Conservation (phyloP, 148 eudicot genomes). For the Hydrangea macrophylla region DNA sequence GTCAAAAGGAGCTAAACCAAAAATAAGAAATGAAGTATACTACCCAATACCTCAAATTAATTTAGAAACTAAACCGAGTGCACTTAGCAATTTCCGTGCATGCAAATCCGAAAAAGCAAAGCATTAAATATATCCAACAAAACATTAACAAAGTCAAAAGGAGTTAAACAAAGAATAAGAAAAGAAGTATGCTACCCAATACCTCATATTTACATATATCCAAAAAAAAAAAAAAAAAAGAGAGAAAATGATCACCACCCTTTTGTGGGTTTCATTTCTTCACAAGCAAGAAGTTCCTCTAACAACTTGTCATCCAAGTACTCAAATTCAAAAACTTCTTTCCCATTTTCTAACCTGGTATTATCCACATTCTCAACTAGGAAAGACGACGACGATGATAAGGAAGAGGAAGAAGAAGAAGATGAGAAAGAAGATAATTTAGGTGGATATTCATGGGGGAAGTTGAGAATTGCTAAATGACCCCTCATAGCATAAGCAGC, state of each 20-base stretch:
- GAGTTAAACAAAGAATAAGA: too few species aligned
- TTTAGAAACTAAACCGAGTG: too few species aligned
- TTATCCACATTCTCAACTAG: not conserved
- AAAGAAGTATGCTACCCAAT: too few species aligned
- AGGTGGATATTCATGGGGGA: slow-evolving; percentile 24
- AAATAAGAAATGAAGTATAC: too few species aligned
- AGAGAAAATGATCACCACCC: not conserved
- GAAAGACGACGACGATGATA: not conserved
- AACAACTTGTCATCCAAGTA: slow-evolving; percentile 30
- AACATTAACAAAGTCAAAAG: too few species aligned
- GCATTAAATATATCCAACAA: too few species aligned
- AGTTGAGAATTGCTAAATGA: slow-evolving; percentile 25
- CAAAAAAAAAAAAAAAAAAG: too few species aligned
- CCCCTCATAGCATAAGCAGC: slow-evolving; percentile 29
- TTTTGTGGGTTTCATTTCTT: slow-evolving; percentile 12
- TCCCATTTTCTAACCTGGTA: not conserved
- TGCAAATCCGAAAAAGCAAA: too few species aligned
- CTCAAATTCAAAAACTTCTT: slow-evolving; percentile 32
- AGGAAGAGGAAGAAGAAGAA: not conserved
- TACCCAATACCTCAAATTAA: too few species aligned
- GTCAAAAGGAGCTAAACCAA: too few species aligned
- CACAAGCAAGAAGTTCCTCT: slow-evolving; percentile 33
- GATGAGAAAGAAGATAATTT: slow-evolving; percentile 5
- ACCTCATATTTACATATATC: too few species aligned
- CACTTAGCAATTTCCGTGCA: too few species aligned